Percentiles rank a stretch among this genome's conserved stretches.
Conservation (phyloP, 805 yeast species). For the Dipodascus geniculatus region DNA sequence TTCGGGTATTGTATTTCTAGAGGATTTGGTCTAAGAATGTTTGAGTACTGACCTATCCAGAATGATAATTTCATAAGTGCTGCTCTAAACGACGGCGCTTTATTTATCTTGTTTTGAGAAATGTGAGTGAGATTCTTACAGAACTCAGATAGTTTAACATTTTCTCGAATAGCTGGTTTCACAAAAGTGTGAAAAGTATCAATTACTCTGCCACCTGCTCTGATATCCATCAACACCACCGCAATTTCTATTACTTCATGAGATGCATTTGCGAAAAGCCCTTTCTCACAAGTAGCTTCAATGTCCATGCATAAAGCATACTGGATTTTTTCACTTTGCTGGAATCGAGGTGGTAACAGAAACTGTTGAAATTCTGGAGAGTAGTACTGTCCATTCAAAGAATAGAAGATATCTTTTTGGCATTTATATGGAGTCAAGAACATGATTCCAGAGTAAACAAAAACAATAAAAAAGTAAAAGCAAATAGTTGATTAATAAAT, state of each 20-base stretch:
- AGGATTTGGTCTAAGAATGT: not conserved
- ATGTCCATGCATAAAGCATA: slow-evolving; percentile 2
- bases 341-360: not conserved
- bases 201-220: not conserved
- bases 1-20: not conserved
- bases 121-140: not conserved
- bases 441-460: not conserved
- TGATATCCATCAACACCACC: not conserved
- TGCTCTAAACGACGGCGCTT: not conserved
- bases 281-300: slow-evolving; percentile 1
- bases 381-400: not conserved
- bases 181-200: slow-evolving; percentile 2
- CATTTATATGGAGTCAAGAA: not conserved
- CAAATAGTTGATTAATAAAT: not conserved
- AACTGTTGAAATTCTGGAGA: not conserved
- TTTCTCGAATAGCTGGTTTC: not conserved
- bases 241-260: slow-evolving; percentile 3
- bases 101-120: not conserved
- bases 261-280: not conserved
- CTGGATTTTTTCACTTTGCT: not conserved
- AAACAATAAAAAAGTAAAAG: not conserved
- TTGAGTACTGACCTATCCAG: not conserved
- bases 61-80: not conserved
- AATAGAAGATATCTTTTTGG: not conserved
- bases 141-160: not conserved